Evolutionary conservation across 495 filamentous ascomycete genomes (phyloP).

Genomic region (Hypomontagnella submonticulosa): DNA sequence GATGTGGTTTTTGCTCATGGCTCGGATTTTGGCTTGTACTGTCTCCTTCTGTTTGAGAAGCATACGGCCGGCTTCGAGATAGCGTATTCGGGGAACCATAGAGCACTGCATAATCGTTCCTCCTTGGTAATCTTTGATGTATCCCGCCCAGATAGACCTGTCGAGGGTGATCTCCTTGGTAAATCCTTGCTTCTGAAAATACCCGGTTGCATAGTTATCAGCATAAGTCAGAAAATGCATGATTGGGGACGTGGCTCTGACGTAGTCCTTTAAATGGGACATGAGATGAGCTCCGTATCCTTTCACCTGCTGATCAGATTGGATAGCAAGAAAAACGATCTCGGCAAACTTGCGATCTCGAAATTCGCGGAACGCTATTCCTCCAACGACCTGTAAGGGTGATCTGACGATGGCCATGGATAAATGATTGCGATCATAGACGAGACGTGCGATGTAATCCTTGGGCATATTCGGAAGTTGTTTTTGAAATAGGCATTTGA

Average conservation of each 20-base stretch:
- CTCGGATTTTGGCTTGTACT: constrained; percentile 92
- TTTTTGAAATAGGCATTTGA: constrained; percentile 99
- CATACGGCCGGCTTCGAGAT: constrained; percentile 92
- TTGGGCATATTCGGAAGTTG: constrained; percentile 99
- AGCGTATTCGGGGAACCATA: constrained; percentile 94
- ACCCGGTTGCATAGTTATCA: constrained; percentile 98
- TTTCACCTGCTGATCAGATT: constrained; percentile 97
- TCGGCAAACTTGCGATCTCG: constrained; percentile 93
- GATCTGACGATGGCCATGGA: constrained; percentile 98
- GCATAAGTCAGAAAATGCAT: constrained; percentile 99
- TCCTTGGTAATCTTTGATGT: constrained; percentile 99
- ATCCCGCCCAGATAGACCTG: constrained; percentile 95
- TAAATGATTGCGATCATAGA: constrained; percentile 95
- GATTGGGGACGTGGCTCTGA: constrained; percentile 93
- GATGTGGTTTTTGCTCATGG: constrained; percentile 87
- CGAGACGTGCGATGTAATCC: constrained; percentile 95
- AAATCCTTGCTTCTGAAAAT: constrained; percentile 99
- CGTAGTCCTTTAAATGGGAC: constrained; percentile 98
- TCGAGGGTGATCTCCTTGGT: constrained; percentile 98
- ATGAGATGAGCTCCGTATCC: constrained; percentile 98
- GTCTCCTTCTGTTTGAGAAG: constrained; percentile 96
- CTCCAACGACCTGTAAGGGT: constrained; percentile 91
- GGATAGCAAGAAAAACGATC: constrained; percentile 98
- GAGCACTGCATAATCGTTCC: constrained; percentile 99
- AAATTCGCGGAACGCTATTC: constrained; percentile 97